Base-by-base conservation (phyloP, 441 rosid genomes). In the Bruguiera hainesii region DNA sequence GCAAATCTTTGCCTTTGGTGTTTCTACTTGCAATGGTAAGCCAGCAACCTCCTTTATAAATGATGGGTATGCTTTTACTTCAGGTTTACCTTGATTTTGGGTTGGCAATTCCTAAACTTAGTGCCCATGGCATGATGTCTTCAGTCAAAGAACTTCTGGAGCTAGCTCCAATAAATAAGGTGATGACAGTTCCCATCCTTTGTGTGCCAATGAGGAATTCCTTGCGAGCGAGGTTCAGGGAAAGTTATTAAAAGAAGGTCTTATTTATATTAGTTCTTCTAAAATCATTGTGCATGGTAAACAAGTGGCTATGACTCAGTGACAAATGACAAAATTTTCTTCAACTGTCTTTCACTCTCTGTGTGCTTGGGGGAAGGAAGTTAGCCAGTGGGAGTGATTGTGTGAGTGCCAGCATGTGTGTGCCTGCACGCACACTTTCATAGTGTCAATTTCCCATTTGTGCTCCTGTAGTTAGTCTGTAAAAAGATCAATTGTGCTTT, bases 41-140 rank as follows among this genome's bases (percentile, higher is more conserved):
- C 30, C 62, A 65, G 62, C 48, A 56, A 67, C 39, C 51, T 60
- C 26, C 28, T 58, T 65, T 56, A 57, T 61, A 50, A 63, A 71
- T 74, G 66, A 65, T 67, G n/a, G 50, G 58, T 23, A 56, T 69
- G 50, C 64, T 68, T 39, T 48, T 68, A 26, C 76, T 80, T 70
- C 79, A 95, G 98, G 93, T 92, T 30, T 90, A 80, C 81, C 98
- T 95, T 68, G 99, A 95, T 71, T 90, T 95, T 68, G 98, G 99
- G n/a, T 83, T 95, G 78, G 96, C 91, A 4, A 74, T 92, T 82
- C 99, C 97, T 39, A 89, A 95, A 80, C 96, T 95, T 61, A 95
- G 96, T 67, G 80, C 75, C 31, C 89, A 89, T 46, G 99, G 98
- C 60, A 95, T 95, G 98, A 81, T 79, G 69, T 85, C 97, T 64